Base-by-base conservation (phyloP, 2,329 filamentous ascomycete genomes). In the Aspergillus sp. region DNA sequence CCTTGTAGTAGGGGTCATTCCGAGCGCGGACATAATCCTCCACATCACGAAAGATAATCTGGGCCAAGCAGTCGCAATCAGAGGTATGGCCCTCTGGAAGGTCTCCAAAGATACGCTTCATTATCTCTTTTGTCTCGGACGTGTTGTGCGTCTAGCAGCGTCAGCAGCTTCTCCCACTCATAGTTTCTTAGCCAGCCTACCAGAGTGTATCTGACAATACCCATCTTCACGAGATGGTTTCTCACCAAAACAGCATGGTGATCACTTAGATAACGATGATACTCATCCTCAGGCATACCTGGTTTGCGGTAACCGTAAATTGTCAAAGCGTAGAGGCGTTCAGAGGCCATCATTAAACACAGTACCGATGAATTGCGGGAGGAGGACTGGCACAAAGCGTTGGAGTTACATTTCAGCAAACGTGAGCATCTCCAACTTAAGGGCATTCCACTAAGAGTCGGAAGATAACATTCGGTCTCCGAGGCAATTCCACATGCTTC, bases 181-280 rank as follows among this genome's bases (percentile, higher is more conserved):
- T 32, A 8, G 13, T 32, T 10, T 12, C 9, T 32, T 10, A 28
- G 15, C 15, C n/a, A 4, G 15, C 48, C 15, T 51, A 58, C 56
- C 48, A 58, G 32, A 21, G 38, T 58, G 17, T 58, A 58, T 9
- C 23, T 53, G 38, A 48, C 36, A 15, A 58, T 58, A 23, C 56
- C 56, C 5, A 43, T 28, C 10, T 53, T 41, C 9, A 28, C 39
- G 2, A 58, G 32, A 43, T 58, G 56, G 3, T 51, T 38, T 17
- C 52, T 58, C 17, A 58, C 56, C 15, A 58, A 17, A n/a, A 38
- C 45, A 3, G 49, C 36, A 21, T 58, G 56, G n/a, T 58, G 56
- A 12, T 32, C 39, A 30, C 56, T 60, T 10, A 60, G 53, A 21
- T 60, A 60, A 7, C 36, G 19, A 30, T 60, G 58, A 21, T 60